These are phyloP conservation scores for Daldinia grandis DNA, from an alignment of 495 filamentous ascomycete genomes.

Conservation along the genomic window DNA sequence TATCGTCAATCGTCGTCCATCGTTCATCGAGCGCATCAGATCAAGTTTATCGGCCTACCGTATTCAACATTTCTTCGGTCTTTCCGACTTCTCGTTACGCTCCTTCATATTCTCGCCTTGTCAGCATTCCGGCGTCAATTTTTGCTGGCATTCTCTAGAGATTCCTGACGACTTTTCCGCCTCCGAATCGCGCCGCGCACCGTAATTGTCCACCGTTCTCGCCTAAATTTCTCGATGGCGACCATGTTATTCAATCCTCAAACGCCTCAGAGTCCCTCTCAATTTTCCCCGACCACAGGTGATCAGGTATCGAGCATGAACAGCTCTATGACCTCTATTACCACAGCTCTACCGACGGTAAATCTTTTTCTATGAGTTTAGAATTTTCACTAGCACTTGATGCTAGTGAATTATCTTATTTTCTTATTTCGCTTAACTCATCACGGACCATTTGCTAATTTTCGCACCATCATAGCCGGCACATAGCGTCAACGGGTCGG, in stretches of 20 bases:
- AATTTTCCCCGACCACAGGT: conserved; percentile 57
- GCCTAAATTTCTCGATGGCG: conserved; percentile 44
- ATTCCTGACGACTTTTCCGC: conserved; percentile 17
- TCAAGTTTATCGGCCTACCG: conserved; percentile 12
- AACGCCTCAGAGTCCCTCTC: conserved; percentile 67
- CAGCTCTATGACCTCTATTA: conserved; percentile 54
- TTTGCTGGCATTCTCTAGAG: conserved; percentile 5
- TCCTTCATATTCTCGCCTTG: conserved; percentile 16
- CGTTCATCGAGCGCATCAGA: conserved; percentile 43
- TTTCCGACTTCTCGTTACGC: conserved; percentile 10
- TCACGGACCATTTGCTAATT: background rate
- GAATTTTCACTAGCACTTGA: background rate
- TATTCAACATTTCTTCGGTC: conserved; percentile 5
- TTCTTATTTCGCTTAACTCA: background rate
- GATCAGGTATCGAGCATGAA: conserved; percentile 56
- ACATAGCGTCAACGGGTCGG: conserved; percentile 65
- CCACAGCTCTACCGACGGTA: conserved; percentile 56
- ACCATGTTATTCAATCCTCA: conserved; percentile 66
- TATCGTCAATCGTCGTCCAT: conserved; percentile 29
- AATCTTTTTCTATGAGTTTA: conserved; percentile 8
- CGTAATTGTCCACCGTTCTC: conserved; percentile 16
- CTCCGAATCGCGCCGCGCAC: conserved; percentile 22
- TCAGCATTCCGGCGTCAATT: conserved; percentile 27
- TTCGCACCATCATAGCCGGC: conserved; percentile 47
- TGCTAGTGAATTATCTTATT: too few relatives aligned